Evolutionary conservation across 306 rosid species (phyloP).

Genomic region (Acacia melanoxylon): DNA sequence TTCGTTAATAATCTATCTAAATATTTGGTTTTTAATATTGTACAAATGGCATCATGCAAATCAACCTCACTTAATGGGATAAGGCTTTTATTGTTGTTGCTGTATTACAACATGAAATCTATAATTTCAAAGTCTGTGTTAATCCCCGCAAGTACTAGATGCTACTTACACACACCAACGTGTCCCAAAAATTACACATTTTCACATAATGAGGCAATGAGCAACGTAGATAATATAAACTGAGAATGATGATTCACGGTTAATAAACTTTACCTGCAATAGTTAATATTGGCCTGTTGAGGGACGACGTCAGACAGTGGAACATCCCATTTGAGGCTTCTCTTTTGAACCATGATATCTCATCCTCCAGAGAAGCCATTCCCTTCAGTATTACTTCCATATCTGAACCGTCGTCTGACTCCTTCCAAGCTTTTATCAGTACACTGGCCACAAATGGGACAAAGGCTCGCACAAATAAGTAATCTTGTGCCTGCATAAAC

Average conservation of each 20-base stretch:
- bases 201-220: neutral
- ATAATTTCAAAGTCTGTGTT: neutral
- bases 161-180: no score
- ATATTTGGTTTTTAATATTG: no score
- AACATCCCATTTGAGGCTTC: slow-evolving; percentile 67
- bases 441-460: slow-evolving; percentile 66
- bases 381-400: slow-evolving; percentile 63
- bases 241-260: neutral
- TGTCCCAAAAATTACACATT: neutral
- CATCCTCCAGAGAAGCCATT: slow-evolving; percentile 64
- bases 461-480: slow-evolving; percentile 68
- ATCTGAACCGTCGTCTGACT: slow-evolving; percentile 54
- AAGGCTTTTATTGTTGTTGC: no score
- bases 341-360: slow-evolving; percentile 70
- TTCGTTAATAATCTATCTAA: no score
- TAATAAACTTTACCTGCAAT: slow-evolving; percentile 52
- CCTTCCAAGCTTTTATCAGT: slow-evolving; percentile 66
- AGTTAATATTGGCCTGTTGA: slow-evolving; percentile 44
- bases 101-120: neutral
- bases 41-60: no score
- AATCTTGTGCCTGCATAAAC: slow-evolving; percentile 70
- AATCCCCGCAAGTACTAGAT: neutral
- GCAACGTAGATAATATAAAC: neutral
- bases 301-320: slow-evolving; percentile 51
- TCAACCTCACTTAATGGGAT: no score